A percentile compares a stretch with the other conserved stretches of the same genome.
Conservation (phyloP, 148 eudicot genomes). For the Nepenthes gracilis region DNA sequence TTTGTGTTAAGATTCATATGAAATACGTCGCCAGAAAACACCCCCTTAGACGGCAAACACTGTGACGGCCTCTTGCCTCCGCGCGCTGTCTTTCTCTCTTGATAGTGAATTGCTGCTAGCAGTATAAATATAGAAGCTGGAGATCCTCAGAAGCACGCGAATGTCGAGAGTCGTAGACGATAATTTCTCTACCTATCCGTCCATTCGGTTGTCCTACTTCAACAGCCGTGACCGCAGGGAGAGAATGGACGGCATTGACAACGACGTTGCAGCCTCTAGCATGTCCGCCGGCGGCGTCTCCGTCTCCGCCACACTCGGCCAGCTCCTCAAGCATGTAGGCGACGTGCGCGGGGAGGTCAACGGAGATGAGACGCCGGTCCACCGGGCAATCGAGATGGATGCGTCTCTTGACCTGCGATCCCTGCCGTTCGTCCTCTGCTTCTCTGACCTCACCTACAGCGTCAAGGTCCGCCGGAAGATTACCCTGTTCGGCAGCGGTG, state of each 20-base stretch:
- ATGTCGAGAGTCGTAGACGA: slow-evolving; percentile 36
- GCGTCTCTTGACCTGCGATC: slow-evolving; percentile 28
- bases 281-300: slow-evolving; percentile 5
- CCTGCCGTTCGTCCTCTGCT: slow-evolving; percentile 35
- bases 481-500: neutral
- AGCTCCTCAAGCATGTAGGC: slow-evolving; percentile 56
- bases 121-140: slow-evolving; percentile 3
- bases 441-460: slow-evolving; percentile 24
- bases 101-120: neutral
- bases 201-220: slow-evolving; percentile 8
- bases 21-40: neutral
- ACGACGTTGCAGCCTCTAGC: slow-evolving; percentile 2
- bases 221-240: neutral
- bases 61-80: neutral
- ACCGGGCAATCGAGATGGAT: slow-evolving; percentile 34
- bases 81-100: neutral
- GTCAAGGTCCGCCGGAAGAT: slow-evolving; percentile 28
- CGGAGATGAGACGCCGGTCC: slow-evolving; percentile 73
- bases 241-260: slow-evolving; percentile 9
- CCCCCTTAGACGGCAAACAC: neutral
- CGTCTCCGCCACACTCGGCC: slow-evolving; percentile 58
- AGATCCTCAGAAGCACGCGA: slow-evolving; percentile 7
- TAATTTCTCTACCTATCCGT: slow-evolving; percentile 10
- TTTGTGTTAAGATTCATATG: neutral
- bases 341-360: slow-evolving; percentile 46